Conservation (phyloP, 2,329 filamentous ascomycete species). For the Spiromastix sp. region DNA sequence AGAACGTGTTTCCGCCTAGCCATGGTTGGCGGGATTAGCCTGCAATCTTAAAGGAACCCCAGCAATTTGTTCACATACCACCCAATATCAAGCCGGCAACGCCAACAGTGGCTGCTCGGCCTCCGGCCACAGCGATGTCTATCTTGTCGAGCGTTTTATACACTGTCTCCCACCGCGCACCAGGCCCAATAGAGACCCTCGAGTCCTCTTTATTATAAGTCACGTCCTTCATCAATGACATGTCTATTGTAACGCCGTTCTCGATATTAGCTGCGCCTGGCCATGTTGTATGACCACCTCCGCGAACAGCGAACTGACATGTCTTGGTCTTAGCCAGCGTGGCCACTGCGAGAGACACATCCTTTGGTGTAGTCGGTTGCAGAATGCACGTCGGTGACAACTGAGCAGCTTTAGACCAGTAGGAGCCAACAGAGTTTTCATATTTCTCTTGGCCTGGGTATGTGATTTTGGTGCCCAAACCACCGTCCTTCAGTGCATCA, state of each 20-base stretch:
- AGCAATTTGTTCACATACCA: too few relatives aligned
- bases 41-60: too few relatives aligned
- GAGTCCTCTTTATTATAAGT: slow-evolving; percentile 18
- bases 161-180: slow-evolving; percentile 24
- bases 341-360: neutral
- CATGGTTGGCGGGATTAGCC: too few relatives aligned
- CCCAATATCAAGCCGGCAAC: slow-evolving; percentile 27
- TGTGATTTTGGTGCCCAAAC: too few relatives aligned
- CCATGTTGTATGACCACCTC: too few relatives aligned
- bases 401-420: too few relatives aligned
- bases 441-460: too few relatives aligned
- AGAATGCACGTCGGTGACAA: slow-evolving; percentile 1
- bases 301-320: too few relatives aligned
- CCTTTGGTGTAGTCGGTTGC: neutral
- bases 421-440: too few relatives aligned
- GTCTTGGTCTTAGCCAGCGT: neutral
- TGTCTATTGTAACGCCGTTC: slow-evolving; percentile 1
- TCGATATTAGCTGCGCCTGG: too few relatives aligned
- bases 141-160: slow-evolving; percentile 21
- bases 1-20: slow-evolving; percentile 1
- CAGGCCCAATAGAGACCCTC: slow-evolving; percentile 20
- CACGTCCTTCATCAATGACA: slow-evolving; percentile 15
- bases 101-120: slow-evolving; percentile 24
- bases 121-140: slow-evolving; percentile 22
- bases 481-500: too few relatives aligned